Evolutionary conservation across 148 eudicot species (phyloP).

Genomic region (Chenopodium quinoa): DNA sequence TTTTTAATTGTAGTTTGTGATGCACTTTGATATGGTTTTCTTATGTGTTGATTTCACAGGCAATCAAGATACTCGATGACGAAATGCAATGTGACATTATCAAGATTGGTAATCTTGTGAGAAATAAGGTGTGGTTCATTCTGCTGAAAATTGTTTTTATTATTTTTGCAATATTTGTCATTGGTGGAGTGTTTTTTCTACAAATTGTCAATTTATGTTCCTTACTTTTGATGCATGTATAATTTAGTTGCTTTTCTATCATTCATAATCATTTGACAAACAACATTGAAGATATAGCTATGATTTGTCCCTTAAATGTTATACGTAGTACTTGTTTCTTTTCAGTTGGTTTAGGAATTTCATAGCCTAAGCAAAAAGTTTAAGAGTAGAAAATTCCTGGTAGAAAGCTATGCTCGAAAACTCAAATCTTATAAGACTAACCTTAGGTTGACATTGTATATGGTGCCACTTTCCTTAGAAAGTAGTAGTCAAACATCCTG

Average conservation of each 20-base stretch:
- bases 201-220: neutral
- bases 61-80: conserved; percentile 82
- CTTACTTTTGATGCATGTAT: neutral
- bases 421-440: neutral
- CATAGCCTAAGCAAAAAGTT: neutral
- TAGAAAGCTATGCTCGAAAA: too few relatives aligned
- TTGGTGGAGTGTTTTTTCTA: neutral
- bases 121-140: conserved; percentile 64
- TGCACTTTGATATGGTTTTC: neutral
- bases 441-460: neutral
- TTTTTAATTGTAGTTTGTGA: neutral
- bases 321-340: neutral
- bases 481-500: neutral
- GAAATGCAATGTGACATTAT: conserved; percentile 94
- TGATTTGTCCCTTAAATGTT: neutral
- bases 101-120: conserved; percentile 79
- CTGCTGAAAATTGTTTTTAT: neutral
- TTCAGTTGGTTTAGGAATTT: neutral
- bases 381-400: neutral
- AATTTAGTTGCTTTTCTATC: neutral
- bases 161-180: neutral
- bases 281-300: neutral
- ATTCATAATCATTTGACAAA: neutral
- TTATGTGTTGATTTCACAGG: conserved; percentile 37
- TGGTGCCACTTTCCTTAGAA: neutral